phyloP scores from a whole-genome alignment of 73 alveolate genomes.

The Uronychia binucleata region DNA sequence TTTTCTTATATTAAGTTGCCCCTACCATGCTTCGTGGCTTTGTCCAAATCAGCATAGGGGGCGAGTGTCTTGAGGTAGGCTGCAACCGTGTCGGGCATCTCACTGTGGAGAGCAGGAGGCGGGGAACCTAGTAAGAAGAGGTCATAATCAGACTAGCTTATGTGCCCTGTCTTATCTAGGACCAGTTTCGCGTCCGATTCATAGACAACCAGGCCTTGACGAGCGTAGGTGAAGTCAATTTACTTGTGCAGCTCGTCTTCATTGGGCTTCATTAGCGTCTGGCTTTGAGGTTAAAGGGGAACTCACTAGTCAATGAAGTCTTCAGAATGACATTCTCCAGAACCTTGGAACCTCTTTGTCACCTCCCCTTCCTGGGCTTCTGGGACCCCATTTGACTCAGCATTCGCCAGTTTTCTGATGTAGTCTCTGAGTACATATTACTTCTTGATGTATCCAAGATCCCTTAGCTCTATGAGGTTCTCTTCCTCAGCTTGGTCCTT shows the following conservation, averaged over 20 bases:
- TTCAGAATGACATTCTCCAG: no score
- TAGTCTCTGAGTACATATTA: neutral
- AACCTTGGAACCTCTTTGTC: neutral
- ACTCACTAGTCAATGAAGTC: neutral
- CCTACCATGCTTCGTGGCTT: constrained; percentile 7
- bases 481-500: constrained; percentile 9
- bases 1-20: constrained; percentile 30
- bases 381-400: neutral
- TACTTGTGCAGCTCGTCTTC: neutral
- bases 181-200: constrained; percentile 27
- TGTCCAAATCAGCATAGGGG: neutral
- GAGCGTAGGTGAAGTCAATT: constrained; percentile 4
- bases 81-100: constrained; percentile 26
- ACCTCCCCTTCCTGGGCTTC: neutral
- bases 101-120: constrained; percentile 13
- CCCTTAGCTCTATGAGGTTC: constrained; percentile 2
- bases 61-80: constrained; percentile 31
- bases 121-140: constrained; percentile 41
- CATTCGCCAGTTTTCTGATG: neutral
- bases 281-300: constrained; percentile 68
- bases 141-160: constrained; percentile 2
- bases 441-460: constrained; percentile 15
- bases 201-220: constrained; percentile 46
- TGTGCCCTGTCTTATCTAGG: neutral
- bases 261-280: constrained; percentile 1